Conservation (phyloP, 257 asterid genomes). For the Linderniella brevidens region DNA sequence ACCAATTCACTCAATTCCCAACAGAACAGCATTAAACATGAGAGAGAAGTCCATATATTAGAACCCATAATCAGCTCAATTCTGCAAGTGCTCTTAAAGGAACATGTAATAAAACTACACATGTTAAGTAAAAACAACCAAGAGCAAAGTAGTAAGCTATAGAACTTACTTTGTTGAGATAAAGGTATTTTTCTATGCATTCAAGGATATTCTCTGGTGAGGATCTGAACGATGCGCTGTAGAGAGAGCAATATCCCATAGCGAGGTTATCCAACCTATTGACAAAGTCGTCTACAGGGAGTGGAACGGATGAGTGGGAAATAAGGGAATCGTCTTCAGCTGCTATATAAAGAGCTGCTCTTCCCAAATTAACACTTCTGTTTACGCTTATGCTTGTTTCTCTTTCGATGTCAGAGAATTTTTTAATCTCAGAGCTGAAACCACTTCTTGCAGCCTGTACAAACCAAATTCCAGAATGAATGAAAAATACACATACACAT, state of each 20-base stretch:
- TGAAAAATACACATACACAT: too few relatives aligned
- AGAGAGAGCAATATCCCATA: conserved; percentile 48
- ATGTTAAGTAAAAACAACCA: not conserved
- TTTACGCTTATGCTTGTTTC: conserved; percentile 53
- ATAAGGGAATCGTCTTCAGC: conserved; percentile 76
- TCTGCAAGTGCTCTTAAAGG: too few relatives aligned
- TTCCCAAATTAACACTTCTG: conserved; percentile 44
- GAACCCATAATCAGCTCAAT: too few relatives aligned
- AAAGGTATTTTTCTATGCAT: conserved; percentile 48
- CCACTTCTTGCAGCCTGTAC: conserved; percentile 58
- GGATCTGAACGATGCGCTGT: conserved; percentile 43
- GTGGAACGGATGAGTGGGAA: conserved; percentile 80
- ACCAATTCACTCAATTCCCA: too few relatives aligned
- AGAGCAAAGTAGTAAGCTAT: conserved; percentile 5
- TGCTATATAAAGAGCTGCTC: conserved; percentile 61
- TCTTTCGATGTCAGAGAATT: conserved; percentile 41
- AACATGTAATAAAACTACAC: too few relatives aligned
- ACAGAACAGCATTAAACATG: too few relatives aligned
- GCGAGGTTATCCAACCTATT: conserved; percentile 59
- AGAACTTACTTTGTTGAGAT: conserved; percentile 41
- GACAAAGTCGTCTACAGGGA: conserved; percentile 65
- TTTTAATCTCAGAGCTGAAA: conserved; percentile 36
- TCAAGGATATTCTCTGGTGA: conserved; percentile 47
- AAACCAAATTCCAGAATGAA: not conserved
- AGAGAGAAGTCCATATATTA: too few relatives aligned